phyloP scores from a whole-genome alignment of 163 green algal genomes.

The Scenedesmus sp. region DNA sequence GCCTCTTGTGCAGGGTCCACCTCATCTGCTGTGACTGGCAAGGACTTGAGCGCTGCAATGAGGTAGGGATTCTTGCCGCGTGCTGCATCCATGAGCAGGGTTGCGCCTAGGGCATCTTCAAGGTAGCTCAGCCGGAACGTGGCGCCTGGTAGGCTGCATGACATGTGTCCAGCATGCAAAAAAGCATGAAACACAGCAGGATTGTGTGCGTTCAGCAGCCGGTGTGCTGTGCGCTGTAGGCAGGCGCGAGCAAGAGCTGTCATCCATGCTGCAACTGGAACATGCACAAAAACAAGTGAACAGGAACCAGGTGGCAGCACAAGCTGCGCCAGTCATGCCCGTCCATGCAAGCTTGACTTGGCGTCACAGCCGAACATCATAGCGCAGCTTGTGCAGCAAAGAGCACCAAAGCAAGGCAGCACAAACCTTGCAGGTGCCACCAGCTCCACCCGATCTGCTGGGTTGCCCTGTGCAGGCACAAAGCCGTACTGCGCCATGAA shows the following conservation, averaged over 20 bases:
- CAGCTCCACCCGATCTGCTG: constrained; percentile 66
- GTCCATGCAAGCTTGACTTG: too few relatives aligned
- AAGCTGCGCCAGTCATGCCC: too few relatives aligned
- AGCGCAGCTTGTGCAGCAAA: too few relatives aligned
- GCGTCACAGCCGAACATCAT: too few relatives aligned
- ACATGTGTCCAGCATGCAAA: neutral
- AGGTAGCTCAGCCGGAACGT: constrained; percentile 41
- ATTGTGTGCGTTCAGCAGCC: neutral
- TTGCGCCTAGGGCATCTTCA: constrained; percentile 35
- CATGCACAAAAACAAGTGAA: too few relatives aligned
- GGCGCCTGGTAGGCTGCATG: constrained; percentile 10
- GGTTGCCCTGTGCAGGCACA: constrained; percentile 68
- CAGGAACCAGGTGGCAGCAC: too few relatives aligned
- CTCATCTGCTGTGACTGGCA: constrained; percentile 65
- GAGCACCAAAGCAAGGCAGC: neutral
- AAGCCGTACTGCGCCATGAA: constrained; percentile 85
- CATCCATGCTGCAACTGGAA: too few relatives aligned
- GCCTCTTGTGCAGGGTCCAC: neutral
- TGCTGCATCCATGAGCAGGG: constrained; percentile 43
- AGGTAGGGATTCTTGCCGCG: constrained; percentile 58
- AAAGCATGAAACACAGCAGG: neutral
- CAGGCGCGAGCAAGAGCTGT: too few relatives aligned
- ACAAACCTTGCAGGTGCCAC: constrained; percentile 32
- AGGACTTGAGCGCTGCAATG: constrained; percentile 71
- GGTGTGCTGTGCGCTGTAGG: neutral